These are phyloP conservation scores for Biscogniauxia sp. DNA, from an alignment of 2,329 filamentous ascomycete genomes.

Conservation along the genomic window DNA sequence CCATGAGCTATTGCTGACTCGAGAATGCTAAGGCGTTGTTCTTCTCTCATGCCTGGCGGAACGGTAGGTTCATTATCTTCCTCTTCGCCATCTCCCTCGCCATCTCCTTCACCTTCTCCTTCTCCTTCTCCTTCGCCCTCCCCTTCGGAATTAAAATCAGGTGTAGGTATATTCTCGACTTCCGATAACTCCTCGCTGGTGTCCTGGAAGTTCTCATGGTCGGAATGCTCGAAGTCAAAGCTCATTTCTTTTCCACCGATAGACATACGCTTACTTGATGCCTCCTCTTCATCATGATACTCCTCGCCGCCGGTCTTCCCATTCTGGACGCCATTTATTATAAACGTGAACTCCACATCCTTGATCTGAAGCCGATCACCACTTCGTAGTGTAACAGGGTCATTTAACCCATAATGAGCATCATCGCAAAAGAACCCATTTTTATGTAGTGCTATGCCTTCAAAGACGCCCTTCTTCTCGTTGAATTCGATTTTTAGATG, in stretches of 20 bases:
- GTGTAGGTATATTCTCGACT: conserved; percentile 40
- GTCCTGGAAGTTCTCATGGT: conserved; percentile 55
- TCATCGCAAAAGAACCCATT: conserved; percentile 72
- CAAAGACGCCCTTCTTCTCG: conserved; percentile 59
- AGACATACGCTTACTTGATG: conserved; percentile 47
- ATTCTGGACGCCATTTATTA: conserved; percentile 61
- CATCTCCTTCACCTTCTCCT: conserved; percentile 19
- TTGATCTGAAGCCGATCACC: conserved; percentile 70
- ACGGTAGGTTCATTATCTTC: conserved; percentile 7
- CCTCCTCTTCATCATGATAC: conserved; percentile 46
- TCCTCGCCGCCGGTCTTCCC: conserved; percentile 60
- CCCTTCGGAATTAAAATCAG: conserved; percentile 33
- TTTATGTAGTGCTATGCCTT: conserved; percentile 58
- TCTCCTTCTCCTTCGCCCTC: conserved; percentile 28
- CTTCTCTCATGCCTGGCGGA: conserved; percentile 10
- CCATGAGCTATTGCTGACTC: conserved; percentile 12
- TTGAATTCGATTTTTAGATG: conserved; percentile 74
- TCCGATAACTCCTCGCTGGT: conserved; percentile 54
- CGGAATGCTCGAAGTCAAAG: conserved; percentile 66
- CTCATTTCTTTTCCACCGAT: conserved; percentile 69
- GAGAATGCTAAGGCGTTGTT: conserved; percentile 1
- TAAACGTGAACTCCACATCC: conserved; percentile 65
- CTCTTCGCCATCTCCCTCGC: conserved; percentile 35
- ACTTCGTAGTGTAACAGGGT: conserved; percentile 58
- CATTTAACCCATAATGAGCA: conserved; percentile 47